Evolutionary conservation across 805 yeast genomes (phyloP), one percentile per base, ranked within the genome.

Genomic region (Kodamaea kakaduensis): DNA sequence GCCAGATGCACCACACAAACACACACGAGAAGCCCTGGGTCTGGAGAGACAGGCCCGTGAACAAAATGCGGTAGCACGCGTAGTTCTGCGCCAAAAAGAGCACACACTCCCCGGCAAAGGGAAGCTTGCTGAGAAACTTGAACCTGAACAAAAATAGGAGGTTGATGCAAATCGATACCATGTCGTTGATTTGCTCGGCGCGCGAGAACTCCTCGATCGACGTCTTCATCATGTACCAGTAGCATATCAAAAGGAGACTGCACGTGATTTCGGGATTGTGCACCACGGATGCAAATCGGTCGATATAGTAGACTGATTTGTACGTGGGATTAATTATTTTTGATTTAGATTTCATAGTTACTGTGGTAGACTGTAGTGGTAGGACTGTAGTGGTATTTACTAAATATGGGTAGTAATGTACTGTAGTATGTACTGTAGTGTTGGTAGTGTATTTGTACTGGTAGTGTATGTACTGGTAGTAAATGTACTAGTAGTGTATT

Each of bases 81-180:
- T 34, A 6, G 31, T 51, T 50, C 26, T 56, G 58, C 1, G 41
- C 10, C 15, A 43, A 40, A 23, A 59, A 52, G 9, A 61, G 45
- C 3, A 38, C 20, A 4, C 39, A 8, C 42, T 63, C 64, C 4
- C 38, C 38, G n/a, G 35, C 9, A n/a, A 34, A 16, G 27, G 45
- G 37, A 8, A 42, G 38, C 25, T 28, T 36, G 14, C 36, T 17
- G 8, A 33, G 31, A 7, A 42, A 33, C 15, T 48, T 44, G 39
- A 58, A 62, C 33, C 68, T 34, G 2, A 50, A 2, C 5, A 62
- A 42, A 30, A 62, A 60, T n/a, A 54, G 10, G 15, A 61, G 14
- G 41, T 60, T 59, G 27, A 62, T 44, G 12, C 45, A 18, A 20
- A 57, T 48, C 23, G 59, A 57, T 5, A 51, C 17, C 10, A 57